Conservation (phyloP, 2,329 filamentous ascomycete species). For the Xenosphaeropsis pyriputrescens region DNA sequence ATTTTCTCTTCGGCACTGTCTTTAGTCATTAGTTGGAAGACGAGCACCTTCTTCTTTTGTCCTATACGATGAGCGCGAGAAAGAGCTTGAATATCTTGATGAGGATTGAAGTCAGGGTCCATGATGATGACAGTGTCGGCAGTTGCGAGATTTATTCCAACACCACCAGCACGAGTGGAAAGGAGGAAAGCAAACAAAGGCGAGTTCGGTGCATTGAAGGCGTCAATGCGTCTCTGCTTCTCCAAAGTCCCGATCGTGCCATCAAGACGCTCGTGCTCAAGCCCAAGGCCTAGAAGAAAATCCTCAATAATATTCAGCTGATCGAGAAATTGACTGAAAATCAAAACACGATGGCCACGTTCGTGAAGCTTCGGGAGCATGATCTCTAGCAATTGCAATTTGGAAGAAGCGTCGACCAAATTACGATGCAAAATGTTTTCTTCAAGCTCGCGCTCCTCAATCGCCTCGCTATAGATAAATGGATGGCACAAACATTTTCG, state of each 20-base stretch:
- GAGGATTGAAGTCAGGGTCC: conserved; percentile 90
- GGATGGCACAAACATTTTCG: conserved; percentile 92
- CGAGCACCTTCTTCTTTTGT: conserved; percentile 88
- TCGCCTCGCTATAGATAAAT: conserved; percentile 80
- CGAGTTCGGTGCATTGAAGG: conserved; percentile 77
- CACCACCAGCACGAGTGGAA: conserved; percentile 86
- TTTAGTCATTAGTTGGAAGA: conserved; percentile 87
- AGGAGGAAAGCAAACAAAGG: conserved; percentile 79
- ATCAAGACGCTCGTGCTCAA: conserved; percentile 69
- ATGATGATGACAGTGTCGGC: conserved; percentile 97
- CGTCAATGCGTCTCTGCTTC: conserved; percentile 90
- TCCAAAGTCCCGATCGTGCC: conserved; percentile 68
- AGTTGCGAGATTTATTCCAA: conserved; percentile 93
- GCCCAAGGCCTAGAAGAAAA: conserved; percentile 63
- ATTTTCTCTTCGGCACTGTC: conserved; percentile 89
- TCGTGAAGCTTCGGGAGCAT: conserved; percentile 80
- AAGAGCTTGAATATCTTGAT: conserved; percentile 92
- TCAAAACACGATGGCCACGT: conserved; percentile 76
- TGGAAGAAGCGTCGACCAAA: conserved; percentile 80
- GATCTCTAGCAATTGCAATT: conserved; percentile 68
- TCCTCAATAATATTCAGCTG: conserved; percentile 88
- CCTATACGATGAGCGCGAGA: conserved; percentile 93
- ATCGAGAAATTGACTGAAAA: conserved; percentile 90
- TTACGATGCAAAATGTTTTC: conserved; percentile 55
- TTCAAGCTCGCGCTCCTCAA: conserved; percentile 66